Evolutionary conservation across 139 green algal species (phyloP).

Genomic region (Chlamydomonas sp.): DNA sequence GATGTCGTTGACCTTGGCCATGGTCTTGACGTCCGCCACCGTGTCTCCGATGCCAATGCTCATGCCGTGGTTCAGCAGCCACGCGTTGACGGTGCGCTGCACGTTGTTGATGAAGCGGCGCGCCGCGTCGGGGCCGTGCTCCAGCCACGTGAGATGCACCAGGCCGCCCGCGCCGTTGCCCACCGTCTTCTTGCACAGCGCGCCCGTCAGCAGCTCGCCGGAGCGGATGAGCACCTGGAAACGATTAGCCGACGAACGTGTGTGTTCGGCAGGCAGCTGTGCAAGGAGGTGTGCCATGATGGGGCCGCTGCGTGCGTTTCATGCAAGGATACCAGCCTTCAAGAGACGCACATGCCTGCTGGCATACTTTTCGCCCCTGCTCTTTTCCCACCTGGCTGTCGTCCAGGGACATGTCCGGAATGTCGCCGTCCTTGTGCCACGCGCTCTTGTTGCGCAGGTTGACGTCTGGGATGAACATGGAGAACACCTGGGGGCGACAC

Average conservation of each 20-base stretch:
- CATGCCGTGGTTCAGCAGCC: conserved; percentile 94
- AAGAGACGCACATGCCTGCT: too few species aligned
- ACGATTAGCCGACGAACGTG: too few species aligned
- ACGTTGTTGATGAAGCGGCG: conserved; percentile 76
- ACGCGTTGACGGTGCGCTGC: conserved; percentile 96
- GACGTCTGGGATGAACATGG: conserved; percentile 89
- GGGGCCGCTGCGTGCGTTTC: too few species aligned
- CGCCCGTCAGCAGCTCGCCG: conserved; percentile 84
- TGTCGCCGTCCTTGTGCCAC: conserved; percentile 91
- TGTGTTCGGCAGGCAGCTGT: too few species aligned
- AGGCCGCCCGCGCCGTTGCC: conserved; percentile 85
- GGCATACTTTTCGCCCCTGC: background rate
- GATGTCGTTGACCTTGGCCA: conserved; percentile 92
- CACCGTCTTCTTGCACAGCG: conserved; percentile 97
- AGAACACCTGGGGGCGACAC: conserved; percentile 65
- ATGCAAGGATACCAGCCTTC: too few species aligned
- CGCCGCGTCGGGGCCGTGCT: conserved; percentile 91
- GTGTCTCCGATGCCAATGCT: conserved; percentile 98
- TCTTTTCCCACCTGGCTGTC: conserved; percentile 79
- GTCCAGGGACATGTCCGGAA: conserved; percentile 80
- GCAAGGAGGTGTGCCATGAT: too few species aligned
- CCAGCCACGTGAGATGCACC: conserved; percentile 96
- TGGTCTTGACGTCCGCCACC: conserved; percentile 93
- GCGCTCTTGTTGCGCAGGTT: conserved; percentile 83
- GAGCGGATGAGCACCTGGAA: conserved; percentile 91